phyloP scores from a whole-genome alignment of 2,329 filamentous ascomycete genomes.

The Drechslera avenae region DNA sequence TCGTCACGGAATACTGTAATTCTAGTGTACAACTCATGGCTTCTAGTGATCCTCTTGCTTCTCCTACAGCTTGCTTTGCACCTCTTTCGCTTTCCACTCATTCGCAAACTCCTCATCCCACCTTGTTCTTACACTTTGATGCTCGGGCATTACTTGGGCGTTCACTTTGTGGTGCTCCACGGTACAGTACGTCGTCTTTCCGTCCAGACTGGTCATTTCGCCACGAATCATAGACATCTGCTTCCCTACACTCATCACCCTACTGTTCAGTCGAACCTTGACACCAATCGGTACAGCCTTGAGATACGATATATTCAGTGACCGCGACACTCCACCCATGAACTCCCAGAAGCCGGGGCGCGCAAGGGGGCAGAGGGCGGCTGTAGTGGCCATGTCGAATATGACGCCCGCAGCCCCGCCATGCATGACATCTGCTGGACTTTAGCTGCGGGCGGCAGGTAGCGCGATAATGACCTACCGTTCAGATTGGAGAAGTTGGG shows the following conservation, averaged over 20 bases:
- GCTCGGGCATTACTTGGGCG: constrained; percentile 48
- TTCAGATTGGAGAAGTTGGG: constrained; percentile 49
- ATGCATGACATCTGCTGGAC: constrained; percentile 47
- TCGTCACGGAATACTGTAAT: background rate
- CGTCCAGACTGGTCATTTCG: constrained; percentile 57
- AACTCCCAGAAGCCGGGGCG: constrained; percentile 59
- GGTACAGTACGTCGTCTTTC: constrained; percentile 55
- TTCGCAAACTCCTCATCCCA: constrained; percentile 55
- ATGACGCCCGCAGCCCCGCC: constrained; percentile 49
- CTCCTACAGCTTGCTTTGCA: constrained; percentile 29
- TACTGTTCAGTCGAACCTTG: constrained; percentile 51
- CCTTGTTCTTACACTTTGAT: constrained; percentile 46
- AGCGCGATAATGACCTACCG: constrained; percentile 24
- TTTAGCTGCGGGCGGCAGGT: constrained; percentile 4
- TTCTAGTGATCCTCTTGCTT: background rate
- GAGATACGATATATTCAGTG: constrained; percentile 59
- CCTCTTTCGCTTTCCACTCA: constrained; percentile 24
- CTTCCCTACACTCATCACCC: constrained; percentile 54
- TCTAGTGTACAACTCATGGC: constrained; percentile 17
- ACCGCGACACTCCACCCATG: constrained; percentile 57
- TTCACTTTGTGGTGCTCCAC: constrained; percentile 61
- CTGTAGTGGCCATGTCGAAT: constrained; percentile 54
- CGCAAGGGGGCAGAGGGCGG: constrained; percentile 56
- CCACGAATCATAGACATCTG: constrained; percentile 60
- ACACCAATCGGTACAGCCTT: constrained; percentile 55